phyloP scores from a whole-genome alignment of 2,329 filamentous ascomycete species.

The Tolypocladium pustulatum region DNA sequence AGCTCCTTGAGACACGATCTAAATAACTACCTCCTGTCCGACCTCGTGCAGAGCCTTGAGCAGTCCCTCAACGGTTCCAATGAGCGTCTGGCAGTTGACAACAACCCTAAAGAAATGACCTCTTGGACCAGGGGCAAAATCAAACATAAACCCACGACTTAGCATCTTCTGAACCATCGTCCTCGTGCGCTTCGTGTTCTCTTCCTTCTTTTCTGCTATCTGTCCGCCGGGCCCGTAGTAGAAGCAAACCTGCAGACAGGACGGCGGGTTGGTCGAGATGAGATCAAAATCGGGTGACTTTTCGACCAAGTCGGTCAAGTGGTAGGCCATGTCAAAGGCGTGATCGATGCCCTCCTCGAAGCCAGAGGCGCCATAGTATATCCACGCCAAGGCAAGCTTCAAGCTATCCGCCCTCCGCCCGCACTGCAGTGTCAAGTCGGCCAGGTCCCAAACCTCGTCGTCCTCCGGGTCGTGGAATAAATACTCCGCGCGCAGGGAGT shows the following conservation, averaged over 20 bases:
- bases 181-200: conserved; percentile 39
- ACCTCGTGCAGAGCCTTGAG: conserved; percentile 41
- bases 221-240: conserved; percentile 57
- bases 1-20: not conserved
- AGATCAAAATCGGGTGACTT: conserved; percentile 52
- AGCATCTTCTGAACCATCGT: conserved; percentile 37
- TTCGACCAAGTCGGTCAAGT: conserved; percentile 52
- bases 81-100: conserved; percentile 43
- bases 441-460: conserved; percentile 71
- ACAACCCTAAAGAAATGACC: conserved; percentile 49
- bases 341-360: conserved; percentile 59
- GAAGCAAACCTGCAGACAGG: conserved; percentile 91
- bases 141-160: conserved; percentile 45
- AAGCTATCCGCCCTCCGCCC: conserved; percentile 74
- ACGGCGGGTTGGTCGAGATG: conserved; percentile 64
- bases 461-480: conserved; percentile 55
- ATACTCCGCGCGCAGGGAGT: conserved; percentile 79
- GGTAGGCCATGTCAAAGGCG: conserved; percentile 60
- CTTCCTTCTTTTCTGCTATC: conserved; percentile 27
- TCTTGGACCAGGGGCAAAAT: conserved; percentile 43
- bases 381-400: conserved; percentile 80
- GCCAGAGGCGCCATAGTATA: conserved; percentile 71
- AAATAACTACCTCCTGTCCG: conserved; percentile 14
- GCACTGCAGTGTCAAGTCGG: conserved; percentile 86
- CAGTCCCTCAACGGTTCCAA: conserved; percentile 39